phyloP scores from a whole-genome alignment of 176 grass and related monocot genomes.

The Rhynchospora pubera region DNA sequence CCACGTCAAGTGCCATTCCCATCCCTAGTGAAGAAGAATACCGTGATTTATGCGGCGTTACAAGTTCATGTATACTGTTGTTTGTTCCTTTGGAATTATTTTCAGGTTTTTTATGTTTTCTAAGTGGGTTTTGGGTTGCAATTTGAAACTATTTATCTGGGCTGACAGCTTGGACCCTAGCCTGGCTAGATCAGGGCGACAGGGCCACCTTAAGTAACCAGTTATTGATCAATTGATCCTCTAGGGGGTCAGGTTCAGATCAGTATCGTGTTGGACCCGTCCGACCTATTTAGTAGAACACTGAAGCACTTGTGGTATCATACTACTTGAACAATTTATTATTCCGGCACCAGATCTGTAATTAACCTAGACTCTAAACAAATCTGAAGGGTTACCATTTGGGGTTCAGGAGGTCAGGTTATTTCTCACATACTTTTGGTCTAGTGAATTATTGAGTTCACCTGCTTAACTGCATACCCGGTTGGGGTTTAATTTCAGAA shows the following conservation, averaged over 20 bases:
- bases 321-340: neutral
- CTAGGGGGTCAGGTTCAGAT: neutral
- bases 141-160: neutral
- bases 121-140: neutral
- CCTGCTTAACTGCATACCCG: neutral
- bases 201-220: neutral
- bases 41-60: conserved; percentile 23
- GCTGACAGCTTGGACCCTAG: neutral
- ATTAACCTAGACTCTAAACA: neutral
- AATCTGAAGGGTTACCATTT: neutral
- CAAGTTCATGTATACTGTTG: conserved; percentile 32
- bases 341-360: neutral
- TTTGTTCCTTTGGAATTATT: neutral
- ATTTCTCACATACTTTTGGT: neutral
- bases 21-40: conserved; percentile 16
- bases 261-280: neutral
- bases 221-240: neutral
- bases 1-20: neutral
- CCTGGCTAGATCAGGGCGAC: neutral
- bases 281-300: neutral
- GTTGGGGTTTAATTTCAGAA: neutral
- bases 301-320: neutral
- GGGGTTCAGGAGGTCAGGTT: neutral
- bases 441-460: neutral
- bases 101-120: neutral